Percentiles rank a stretch among this genome's conserved stretches.
Conservation (phyloP, 805 yeast species). For the Candida suzukii region DNA sequence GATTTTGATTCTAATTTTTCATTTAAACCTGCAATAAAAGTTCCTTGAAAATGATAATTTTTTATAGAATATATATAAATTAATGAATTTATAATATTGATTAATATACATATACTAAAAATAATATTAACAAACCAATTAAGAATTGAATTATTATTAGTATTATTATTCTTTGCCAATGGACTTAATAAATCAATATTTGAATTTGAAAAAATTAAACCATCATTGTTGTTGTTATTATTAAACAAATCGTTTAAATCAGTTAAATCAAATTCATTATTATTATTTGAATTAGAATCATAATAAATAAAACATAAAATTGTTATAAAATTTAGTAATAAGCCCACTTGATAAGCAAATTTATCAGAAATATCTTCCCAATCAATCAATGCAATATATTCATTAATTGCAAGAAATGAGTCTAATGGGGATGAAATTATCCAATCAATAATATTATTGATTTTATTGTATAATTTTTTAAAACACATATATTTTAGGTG, state of each 20-base stretch:
- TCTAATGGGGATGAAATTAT: constrained; percentile 14
- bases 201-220: neutral
- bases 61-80: neutral
- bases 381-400: constrained; percentile 16
- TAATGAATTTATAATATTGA: neutral
- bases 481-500: too few species aligned
- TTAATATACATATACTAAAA: neutral
- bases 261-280: too few species aligned
- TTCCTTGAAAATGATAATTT: constrained; percentile 1
- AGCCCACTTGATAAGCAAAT: constrained; percentile 13
- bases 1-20: neutral
- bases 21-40: neutral
- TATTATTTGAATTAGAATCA: constrained; percentile 1
- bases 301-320: constrained; percentile 9
- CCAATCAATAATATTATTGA: neutral
- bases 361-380: constrained; percentile 18
- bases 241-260: constrained; percentile 6
- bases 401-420: constrained; percentile 15
- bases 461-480: neutral
- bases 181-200: neutral
- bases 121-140: neutral
- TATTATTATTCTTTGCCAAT: neutral
- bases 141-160: neutral
- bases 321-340: constrained; percentile 7
- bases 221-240: constrained; percentile 2